These are phyloP conservation scores for Phytophthora foliorum DNA, from an alignment of 352 stramenopile genomes.

Conservation along the genomic window DNA sequence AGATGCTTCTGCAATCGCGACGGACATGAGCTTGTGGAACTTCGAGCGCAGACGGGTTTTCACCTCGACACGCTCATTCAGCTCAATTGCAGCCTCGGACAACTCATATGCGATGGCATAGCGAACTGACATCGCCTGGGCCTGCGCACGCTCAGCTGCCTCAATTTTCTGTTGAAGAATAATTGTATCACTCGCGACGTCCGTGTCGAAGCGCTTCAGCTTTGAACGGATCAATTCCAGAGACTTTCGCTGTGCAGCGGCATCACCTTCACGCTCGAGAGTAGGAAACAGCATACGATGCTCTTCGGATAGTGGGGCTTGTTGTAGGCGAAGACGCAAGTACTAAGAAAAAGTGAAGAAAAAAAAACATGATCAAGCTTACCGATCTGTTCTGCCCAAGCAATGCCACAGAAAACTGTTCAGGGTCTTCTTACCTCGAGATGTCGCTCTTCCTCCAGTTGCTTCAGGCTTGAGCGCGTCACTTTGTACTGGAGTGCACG, in stretches of 20 bases:
- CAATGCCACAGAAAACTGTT: not conserved
- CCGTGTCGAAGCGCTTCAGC: conserved; percentile 65
- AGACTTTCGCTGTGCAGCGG: conserved; percentile 45
- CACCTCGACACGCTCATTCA: conserved; percentile 68
- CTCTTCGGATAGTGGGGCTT: conserved; percentile 67
- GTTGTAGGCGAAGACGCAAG: conserved; percentile 72
- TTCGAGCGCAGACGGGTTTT: conserved; percentile 50
- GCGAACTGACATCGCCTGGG: conserved; percentile 57
- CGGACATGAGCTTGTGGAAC: conserved; percentile 53
- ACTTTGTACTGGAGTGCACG: conserved; percentile 72
- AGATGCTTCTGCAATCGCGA: conserved; percentile 63
- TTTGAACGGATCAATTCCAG: conserved; percentile 71
- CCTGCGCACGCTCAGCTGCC: conserved; percentile 64
- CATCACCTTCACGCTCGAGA: conserved; percentile 52
- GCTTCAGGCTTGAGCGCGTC: conserved; percentile 60
- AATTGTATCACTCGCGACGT: conserved; percentile 76
- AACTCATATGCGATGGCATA: conserved; percentile 68
- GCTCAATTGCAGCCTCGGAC: conserved; percentile 67
- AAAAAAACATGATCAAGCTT: not conserved
- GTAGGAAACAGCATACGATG: conserved; percentile 79
- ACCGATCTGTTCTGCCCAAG: not conserved
- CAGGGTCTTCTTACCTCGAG: conserved; percentile 54
- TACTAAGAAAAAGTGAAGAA: conserved; percentile 53
- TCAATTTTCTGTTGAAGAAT: conserved; percentile 86
- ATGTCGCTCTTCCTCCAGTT: conserved; percentile 77